Percentiles rank a stretch among this genome's conserved stretches.
Evolutionary conservation across 2,329 filamentous ascomycete species (phyloP).

Genomic region (Seiridium cupressi): DNA sequence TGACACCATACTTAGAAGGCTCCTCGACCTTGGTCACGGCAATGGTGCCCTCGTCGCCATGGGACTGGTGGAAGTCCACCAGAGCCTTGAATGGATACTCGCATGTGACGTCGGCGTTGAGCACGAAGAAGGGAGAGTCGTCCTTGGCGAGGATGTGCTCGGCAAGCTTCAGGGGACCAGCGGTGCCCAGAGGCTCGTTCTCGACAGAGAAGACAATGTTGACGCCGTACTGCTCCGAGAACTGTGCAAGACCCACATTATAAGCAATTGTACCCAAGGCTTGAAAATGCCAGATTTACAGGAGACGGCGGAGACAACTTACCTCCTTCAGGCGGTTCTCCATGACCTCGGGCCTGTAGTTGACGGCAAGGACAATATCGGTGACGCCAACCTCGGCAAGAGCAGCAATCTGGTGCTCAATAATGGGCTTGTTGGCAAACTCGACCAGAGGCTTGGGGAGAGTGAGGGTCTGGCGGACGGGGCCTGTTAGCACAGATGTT

Average conservation of each 20-base stretch:
- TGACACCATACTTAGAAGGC: constrained; percentile 97
- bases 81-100: constrained; percentile 93
- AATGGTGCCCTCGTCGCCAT: constrained; percentile 96
- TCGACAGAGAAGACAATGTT: constrained; percentile 98
- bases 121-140: constrained; percentile 92
- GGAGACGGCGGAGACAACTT: constrained; percentile 25
- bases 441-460: constrained; percentile 97
- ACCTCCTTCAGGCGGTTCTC: constrained; percentile 89
- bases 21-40: constrained; percentile 99
- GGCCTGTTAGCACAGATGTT: constrained; percentile 4
- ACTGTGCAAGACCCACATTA: background rate
- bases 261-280: background rate
- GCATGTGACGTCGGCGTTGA: constrained; percentile 98
- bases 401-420: constrained; percentile 95
- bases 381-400: constrained; percentile 91
- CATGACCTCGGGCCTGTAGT: constrained; percentile 99
- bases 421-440: constrained; percentile 99
- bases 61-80: constrained; percentile 85
- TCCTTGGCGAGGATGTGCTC: constrained; percentile 92
- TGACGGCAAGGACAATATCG: constrained; percentile 96
- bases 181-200: constrained; percentile 90
- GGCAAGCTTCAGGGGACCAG: constrained; percentile 91
- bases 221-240: constrained; percentile 68
- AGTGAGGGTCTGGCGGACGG: constrained; percentile 73
- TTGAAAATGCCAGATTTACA: constrained; percentile 4